Evolutionary conservation across 768 basidiomycete genomes (phyloP).

Genomic region (Strobilomyces dryophilus): DNA sequence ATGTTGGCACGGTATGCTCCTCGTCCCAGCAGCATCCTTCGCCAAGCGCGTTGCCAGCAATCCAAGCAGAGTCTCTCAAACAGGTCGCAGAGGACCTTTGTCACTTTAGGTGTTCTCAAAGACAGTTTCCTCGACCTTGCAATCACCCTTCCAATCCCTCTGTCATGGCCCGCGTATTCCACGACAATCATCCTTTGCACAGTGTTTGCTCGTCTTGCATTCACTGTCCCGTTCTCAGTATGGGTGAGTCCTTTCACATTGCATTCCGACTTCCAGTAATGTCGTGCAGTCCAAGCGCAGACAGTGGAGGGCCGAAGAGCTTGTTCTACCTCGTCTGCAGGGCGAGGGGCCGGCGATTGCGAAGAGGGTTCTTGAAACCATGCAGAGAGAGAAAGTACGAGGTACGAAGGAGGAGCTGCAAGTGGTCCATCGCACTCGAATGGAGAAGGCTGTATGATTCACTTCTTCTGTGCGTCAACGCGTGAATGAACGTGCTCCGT

Average conservation of each 20-base stretch:
- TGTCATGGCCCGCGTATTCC: slow-evolving; percentile 65
- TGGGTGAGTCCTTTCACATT: slow-evolving; percentile 48
- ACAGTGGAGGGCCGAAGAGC: slow-evolving; percentile 55
- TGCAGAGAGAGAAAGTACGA: slow-evolving; percentile 52
- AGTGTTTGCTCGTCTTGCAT: slow-evolving; percentile 50
- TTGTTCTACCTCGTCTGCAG: slow-evolving; percentile 54
- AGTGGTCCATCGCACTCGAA: slow-evolving; percentile 44
- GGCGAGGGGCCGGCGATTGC: slow-evolving; percentile 41
- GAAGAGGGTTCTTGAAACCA: slow-evolving; percentile 37
- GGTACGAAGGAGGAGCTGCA: slow-evolving; percentile 52
- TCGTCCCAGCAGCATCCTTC: slow-evolving; percentile 11
- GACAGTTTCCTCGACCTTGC: slow-evolving; percentile 77
- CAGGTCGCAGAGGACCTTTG: slow-evolving; percentile 19
- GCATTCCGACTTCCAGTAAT: slow-evolving; percentile 7
- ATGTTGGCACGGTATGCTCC: slow-evolving; percentile 24
- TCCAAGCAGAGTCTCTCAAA: slow-evolving; percentile 1
- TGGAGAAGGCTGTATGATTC: slow-evolving; percentile 41
- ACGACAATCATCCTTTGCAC: slow-evolving; percentile 72
- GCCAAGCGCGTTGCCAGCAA: slow-evolving; percentile 5
- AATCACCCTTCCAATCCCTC: slow-evolving; percentile 66
- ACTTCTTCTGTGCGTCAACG: not conserved
- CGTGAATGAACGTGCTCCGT: slow-evolving; percentile 4
- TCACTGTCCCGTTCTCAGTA: slow-evolving; percentile 67
- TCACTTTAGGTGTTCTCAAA: slow-evolving; percentile 34
- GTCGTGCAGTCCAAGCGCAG: slow-evolving; percentile 53